Conservation (phyloP, 2,329 filamentous ascomycete species). For the Curvularia verruculosa region DNA sequence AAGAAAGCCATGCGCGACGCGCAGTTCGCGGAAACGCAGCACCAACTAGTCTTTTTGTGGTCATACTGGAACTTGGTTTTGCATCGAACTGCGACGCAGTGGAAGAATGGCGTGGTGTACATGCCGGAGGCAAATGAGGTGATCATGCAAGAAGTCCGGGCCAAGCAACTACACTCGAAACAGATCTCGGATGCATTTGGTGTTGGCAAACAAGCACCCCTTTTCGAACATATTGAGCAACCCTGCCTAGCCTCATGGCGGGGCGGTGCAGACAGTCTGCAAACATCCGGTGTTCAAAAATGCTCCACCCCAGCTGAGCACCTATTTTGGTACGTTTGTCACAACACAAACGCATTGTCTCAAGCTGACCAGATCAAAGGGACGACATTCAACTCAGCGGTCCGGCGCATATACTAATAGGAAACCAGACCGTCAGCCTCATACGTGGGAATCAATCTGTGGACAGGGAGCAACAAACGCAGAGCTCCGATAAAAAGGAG, state of each 20-base stretch:
- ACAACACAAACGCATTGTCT: slow-evolving; percentile 42
- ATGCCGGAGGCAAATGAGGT: slow-evolving; percentile 44
- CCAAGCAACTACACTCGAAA: slow-evolving; percentile 40
- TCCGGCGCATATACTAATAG: slow-evolving; percentile 45
- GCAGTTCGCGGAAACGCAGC: slow-evolving; percentile 42
- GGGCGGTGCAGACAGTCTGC: slow-evolving; percentile 25
- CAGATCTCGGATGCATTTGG: slow-evolving; percentile 43
- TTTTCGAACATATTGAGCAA: slow-evolving; percentile 42
- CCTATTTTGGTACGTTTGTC: slow-evolving; percentile 44
- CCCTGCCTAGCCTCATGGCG: slow-evolving; percentile 39
- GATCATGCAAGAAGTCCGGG: slow-evolving; percentile 44
- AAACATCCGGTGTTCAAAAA: slow-evolving; percentile 36
- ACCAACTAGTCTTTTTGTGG: slow-evolving; percentile 42
- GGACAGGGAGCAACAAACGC: slow-evolving; percentile 31
- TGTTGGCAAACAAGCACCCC: slow-evolving; percentile 38
- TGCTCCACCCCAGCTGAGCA: slow-evolving; percentile 41
- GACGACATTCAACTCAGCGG: slow-evolving; percentile 45
- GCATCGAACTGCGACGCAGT: slow-evolving; percentile 35
- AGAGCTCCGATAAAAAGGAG: slow-evolving; percentile 22
- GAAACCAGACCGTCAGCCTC: slow-evolving; percentile 43
- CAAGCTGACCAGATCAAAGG: slow-evolving; percentile 40
- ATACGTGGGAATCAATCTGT: slow-evolving; percentile 40
- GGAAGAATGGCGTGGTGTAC: slow-evolving; percentile 41
- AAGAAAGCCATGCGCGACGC: slow-evolving; percentile 27
- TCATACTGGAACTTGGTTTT: slow-evolving; percentile 47